phyloP scores from a whole-genome alignment of 192 early-diverging fungal genomes.

The Mortierella antarctica region DNA sequence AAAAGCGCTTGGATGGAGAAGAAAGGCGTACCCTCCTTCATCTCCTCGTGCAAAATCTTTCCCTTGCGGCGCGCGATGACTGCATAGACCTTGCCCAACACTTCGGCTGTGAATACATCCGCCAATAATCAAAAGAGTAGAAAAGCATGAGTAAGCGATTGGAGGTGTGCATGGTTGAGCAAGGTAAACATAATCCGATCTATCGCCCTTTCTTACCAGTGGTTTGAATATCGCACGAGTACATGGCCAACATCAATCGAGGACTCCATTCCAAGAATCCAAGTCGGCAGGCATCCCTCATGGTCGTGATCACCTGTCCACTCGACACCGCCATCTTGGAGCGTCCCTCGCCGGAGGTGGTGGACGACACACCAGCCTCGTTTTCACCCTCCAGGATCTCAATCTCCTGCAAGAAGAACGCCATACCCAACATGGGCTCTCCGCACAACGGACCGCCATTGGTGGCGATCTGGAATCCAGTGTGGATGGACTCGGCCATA shows the following conservation, averaged over 20 bases:
- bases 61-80: constrained; percentile 92
- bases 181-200: background rate
- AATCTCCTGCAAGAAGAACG: constrained; percentile 79
- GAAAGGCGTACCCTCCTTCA: constrained; percentile 98
- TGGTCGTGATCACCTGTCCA: constrained; percentile 91
- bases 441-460: constrained; percentile 91
- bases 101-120: constrained; percentile 69
- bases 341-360: constrained; percentile 43
- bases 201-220: constrained; percentile 62
- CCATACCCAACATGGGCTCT: constrained; percentile 92
- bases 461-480: constrained; percentile 95
- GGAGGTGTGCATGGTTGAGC: background rate
- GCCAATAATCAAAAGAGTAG: constrained; percentile 1
- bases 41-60: constrained; percentile 94
- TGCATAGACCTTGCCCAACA: constrained; percentile 95
- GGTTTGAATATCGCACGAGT: constrained; percentile 96
- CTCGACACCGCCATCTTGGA: constrained; percentile 53
- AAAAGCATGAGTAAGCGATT: background rate
- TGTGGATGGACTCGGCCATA: constrained; percentile 83
- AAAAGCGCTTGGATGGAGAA: constrained; percentile 88
- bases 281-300: constrained; percentile 83
- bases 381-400: constrained; percentile 42
- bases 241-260: constrained; percentile 95
- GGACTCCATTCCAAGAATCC: constrained; percentile 96
- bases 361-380: constrained; percentile 19